Conservation (phyloP, 192 early-diverging fungal genomes). For the Diversispora eburnea region DNA sequence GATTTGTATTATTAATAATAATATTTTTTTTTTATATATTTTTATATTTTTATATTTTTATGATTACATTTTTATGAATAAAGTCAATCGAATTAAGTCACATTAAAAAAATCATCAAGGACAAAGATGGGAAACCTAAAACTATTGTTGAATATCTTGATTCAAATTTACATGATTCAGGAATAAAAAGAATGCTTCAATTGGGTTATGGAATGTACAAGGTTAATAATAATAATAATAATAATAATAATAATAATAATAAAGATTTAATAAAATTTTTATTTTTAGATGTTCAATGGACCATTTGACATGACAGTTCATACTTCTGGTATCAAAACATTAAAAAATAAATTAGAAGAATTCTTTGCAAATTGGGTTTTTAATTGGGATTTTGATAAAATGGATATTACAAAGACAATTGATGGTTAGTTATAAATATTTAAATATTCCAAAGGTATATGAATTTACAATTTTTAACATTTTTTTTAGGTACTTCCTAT, state of each 20-base stretch:
- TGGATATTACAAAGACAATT: conserved; percentile 22
- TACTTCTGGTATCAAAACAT: background rate
- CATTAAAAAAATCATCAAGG: conserved; percentile 41
- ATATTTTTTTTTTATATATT: too few relatives aligned
- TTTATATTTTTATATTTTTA: too few relatives aligned
- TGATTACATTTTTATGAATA: background rate
- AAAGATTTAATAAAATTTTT: too few relatives aligned
- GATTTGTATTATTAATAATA: background rate
- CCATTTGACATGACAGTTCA: conserved; percentile 32
- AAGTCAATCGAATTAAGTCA: conserved; percentile 41
- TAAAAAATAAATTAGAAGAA: conserved; percentile 46
- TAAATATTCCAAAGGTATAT: background rate
- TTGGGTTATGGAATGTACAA: conserved; percentile 55
- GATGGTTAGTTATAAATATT: conserved; percentile 20
- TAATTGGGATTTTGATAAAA: conserved; percentile 54
- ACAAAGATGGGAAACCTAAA: conserved; percentile 48
- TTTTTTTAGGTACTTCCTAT: conserved; percentile 14
- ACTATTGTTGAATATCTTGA: conserved; percentile 52
- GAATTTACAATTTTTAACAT: background rate
- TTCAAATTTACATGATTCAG: conserved; percentile 50
- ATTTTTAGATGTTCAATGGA: conserved; percentile 40
- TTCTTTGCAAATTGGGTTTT: conserved; percentile 60
- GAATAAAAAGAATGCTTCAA: conserved; percentile 41
- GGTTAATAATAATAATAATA: conserved; percentile 34
- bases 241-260: conserved; percentile 23